phyloP scores from a whole-genome alignment of 805 yeast genomes.

The Myxozyma nipponensis region DNA sequence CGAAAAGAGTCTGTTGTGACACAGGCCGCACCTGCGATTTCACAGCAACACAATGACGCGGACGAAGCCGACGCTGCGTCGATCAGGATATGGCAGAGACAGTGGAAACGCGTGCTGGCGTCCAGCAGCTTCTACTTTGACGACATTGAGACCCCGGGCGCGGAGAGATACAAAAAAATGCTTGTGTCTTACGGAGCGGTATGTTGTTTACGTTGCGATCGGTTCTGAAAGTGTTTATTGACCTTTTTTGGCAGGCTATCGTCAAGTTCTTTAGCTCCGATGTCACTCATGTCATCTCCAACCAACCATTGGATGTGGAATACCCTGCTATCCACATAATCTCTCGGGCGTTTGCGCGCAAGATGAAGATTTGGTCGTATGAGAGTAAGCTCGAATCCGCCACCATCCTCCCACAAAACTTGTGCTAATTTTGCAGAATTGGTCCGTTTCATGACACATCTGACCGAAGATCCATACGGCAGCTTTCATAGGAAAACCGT shows the following conservation, averaged over 20 bases:
- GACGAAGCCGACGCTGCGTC: constrained; percentile 17
- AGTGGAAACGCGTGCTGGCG: constrained; percentile 61
- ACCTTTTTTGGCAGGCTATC: constrained; percentile 46
- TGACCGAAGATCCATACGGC: constrained; percentile 14
- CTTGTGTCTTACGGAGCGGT: constrained; percentile 37
- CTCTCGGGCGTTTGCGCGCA: constrained; percentile 54
- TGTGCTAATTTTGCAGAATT: constrained; percentile 8
- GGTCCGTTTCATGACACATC: constrained; percentile 17
- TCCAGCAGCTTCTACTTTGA: constrained; percentile 62
- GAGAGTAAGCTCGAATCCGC: constrained; percentile 45
- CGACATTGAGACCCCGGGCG: constrained; percentile 37
- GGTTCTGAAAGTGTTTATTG: constrained; percentile 42
- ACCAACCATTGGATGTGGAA: constrained; percentile 47
- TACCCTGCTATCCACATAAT: constrained; percentile 57
- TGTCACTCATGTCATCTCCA: constrained; percentile 75
- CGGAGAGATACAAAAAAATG: constrained; percentile 32
- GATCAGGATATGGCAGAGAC: constrained; percentile 51
- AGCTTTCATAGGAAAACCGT: not conserved
- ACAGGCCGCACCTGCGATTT: not conserved
- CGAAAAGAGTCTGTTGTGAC: not conserved
- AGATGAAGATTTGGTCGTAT: constrained; percentile 80
- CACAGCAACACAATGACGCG: not conserved
- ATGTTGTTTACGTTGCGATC: constrained; percentile 16
- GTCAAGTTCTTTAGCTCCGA: constrained; percentile 56
- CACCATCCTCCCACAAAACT: not conserved